A percentile compares a stretch with the other conserved stretches of the same genome.
Evolutionary conservation across 73 alveolate genomes (phyloP).

Genomic region (Paramecium octaurelia): DNA sequence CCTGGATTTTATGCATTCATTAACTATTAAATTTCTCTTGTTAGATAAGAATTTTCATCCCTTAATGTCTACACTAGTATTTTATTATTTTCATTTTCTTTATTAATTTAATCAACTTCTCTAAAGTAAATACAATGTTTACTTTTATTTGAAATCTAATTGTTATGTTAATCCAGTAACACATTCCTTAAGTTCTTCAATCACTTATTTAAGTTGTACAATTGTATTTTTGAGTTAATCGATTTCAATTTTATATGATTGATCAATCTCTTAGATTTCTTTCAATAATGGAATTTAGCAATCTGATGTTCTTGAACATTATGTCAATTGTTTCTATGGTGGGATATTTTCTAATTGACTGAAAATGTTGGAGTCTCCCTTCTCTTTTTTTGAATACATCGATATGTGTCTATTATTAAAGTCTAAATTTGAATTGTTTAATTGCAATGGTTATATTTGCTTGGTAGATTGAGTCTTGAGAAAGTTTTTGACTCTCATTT

Average conservation of each 20-base stretch:
- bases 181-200: background rate
- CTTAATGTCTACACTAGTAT: background rate
- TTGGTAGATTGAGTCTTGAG: constrained; percentile 18
- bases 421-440: background rate
- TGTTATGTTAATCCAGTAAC: background rate
- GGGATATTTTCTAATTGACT: constrained; percentile 18
- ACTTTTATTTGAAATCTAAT: background rate
- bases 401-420: background rate
- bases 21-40: constrained; percentile 29
- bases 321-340: background rate
- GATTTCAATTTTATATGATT: background rate
- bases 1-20: constrained; percentile 14
- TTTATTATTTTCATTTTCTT: constrained; percentile 5
- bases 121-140: background rate
- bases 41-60: constrained; percentile 12
- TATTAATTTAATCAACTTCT: background rate
- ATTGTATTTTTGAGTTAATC: background rate
- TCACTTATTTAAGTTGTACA: background rate
- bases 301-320: constrained; percentile 34
- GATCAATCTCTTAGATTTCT: constrained; percentile 41
- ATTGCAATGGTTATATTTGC: background rate
- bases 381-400: background rate
- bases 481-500: constrained; percentile 32
- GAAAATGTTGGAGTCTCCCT: background rate
- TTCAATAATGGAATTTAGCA: constrained; percentile 24